Percentiles rank a stretch among this genome's conserved stretches.
Evolutionary conservation across 768 basidiomycete species (phyloP).

Genomic region (Lactarius psammicola): DNA sequence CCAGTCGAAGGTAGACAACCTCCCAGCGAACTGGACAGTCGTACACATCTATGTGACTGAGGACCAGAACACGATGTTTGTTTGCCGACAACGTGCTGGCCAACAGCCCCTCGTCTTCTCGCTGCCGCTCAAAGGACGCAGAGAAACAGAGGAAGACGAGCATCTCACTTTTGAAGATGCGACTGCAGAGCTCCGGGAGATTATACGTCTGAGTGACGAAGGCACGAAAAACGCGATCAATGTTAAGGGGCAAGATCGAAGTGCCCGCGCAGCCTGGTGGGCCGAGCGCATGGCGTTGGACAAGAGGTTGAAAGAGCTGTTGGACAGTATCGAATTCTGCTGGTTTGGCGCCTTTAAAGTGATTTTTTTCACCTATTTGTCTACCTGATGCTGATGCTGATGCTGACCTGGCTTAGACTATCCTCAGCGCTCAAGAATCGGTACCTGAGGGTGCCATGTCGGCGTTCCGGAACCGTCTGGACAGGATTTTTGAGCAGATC

Average conservation of each 20-base stretch:
- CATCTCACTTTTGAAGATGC: conserved; percentile 77
- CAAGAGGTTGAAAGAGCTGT: conserved; percentile 63
- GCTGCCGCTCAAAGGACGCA: conserved; percentile 79
- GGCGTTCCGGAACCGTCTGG: conserved; percentile 64
- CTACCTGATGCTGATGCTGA: conserved; percentile 1
- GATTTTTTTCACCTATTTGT: conserved; percentile 24
- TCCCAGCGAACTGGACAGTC: conserved; percentile 81
- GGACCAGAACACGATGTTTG: conserved; percentile 78
- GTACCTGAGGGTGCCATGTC: conserved; percentile 47
- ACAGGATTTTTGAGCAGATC: conserved; percentile 70
- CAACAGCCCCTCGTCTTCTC: conserved; percentile 77
- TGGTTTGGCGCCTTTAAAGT: conserved; percentile 99
- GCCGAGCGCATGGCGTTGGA: conserved; percentile 74
- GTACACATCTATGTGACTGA: conserved; percentile 81
- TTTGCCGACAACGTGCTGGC: conserved; percentile 70
- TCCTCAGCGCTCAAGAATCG: conserved; percentile 50
- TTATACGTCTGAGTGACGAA: conserved; percentile 76
- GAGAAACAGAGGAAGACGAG: conserved; percentile 69
- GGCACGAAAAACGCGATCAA: conserved; percentile 69
- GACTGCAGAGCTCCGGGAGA: conserved; percentile 68
- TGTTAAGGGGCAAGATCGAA: conserved; percentile 64
- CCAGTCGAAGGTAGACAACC: conserved; percentile 40
- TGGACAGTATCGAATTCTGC: conserved; percentile 88
- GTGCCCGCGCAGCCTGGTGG: conserved; percentile 84
- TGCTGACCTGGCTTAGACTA: conserved; percentile 46